These are phyloP conservation scores for Hanseniaspora guilliermondii DNA, from an alignment of 805 yeast genomes.

Conservation along the genomic window DNA sequence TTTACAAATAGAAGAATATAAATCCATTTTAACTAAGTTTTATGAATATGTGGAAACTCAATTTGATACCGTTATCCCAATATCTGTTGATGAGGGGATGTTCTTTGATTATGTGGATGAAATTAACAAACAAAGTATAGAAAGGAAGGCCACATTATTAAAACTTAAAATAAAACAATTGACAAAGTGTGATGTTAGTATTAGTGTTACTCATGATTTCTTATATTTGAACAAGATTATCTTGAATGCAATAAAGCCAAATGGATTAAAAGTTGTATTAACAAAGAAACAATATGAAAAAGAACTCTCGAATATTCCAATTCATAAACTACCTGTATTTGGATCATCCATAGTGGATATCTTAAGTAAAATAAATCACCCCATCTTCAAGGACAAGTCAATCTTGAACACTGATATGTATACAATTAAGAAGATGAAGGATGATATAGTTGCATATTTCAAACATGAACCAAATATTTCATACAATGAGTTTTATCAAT, in stretches of 20 bases:
- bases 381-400: not conserved
- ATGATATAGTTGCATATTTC: not conserved
- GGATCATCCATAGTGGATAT: constrained; percentile 42
- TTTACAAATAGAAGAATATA: constrained; percentile 57
- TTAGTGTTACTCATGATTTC: constrained; percentile 29
- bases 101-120: constrained; percentile 20
- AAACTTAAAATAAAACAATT: constrained; percentile 41
- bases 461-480: not conserved
- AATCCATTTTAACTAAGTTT: constrained; percentile 47
- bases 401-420: constrained; percentile 4
- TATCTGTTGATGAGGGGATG: constrained; percentile 87
- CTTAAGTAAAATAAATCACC: constrained; percentile 29
- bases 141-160: constrained; percentile 30
- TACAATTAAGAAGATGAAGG: constrained; percentile 19
- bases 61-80: constrained; percentile 52
- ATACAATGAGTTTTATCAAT: not conserved
- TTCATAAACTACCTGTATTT: constrained; percentile 47
- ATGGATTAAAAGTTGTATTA: constrained; percentile 39
- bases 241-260: constrained; percentile 64
- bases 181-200: constrained; percentile 70
- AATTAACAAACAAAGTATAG: constrained; percentile 22
- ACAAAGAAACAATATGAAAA: constrained; percentile 27
- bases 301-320: constrained; percentile 24
- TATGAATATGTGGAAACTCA: constrained; percentile 40
- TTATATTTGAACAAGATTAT: constrained; percentile 70